A percentile compares a stretch with the other conserved stretches of the same genome.
phyloP scores from a whole-genome alignment of 2,329 filamentous ascomycete species.

The Acrodontium crateriforme region DNA sequence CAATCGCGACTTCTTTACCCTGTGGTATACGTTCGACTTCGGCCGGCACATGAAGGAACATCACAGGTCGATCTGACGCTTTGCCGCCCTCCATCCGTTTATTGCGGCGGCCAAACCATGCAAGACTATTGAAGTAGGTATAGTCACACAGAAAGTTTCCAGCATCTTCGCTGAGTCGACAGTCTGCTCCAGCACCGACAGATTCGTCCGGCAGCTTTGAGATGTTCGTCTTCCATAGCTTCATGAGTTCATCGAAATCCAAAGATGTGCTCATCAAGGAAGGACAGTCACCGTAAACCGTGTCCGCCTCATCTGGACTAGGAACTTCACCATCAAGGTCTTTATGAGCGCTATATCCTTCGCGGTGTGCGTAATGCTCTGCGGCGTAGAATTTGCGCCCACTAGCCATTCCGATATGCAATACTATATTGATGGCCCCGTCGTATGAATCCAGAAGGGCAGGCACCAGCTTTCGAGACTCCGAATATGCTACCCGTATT shows the following conservation, averaged over 20 bases:
- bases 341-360: conserved; percentile 49
- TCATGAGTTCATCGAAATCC: conserved; percentile 17
- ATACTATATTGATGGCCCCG: conserved; percentile 45
- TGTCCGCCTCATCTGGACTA: conserved; percentile 10
- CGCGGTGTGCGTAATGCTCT: conserved; percentile 56
- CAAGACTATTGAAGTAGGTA: conserved; percentile 29
- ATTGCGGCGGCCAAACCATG: conserved; percentile 17
- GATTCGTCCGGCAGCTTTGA: conserved; percentile 13
- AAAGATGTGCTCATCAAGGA: conserved; percentile 16
- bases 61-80: conserved; percentile 17
- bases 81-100: conserved; percentile 9
- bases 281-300: conserved; percentile 17
- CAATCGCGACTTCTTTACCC: conserved; percentile 15
- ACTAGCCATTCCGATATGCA: conserved; percentile 71
- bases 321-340: conserved; percentile 50
- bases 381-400: conserved; percentile 53
- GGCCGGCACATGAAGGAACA: conserved; percentile 30
- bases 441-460: conserved; percentile 39
- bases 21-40: too few species aligned
- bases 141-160: conserved; percentile 32
- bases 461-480: conserved; percentile 51
- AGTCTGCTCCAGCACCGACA: conserved; percentile 16
- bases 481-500: conserved; percentile 57
- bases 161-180: conserved; percentile 26
- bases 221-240: conserved; percentile 16